Conservation (phyloP, 2,329 filamentous ascomycete genomes). For the Neurospora sp. region DNA sequence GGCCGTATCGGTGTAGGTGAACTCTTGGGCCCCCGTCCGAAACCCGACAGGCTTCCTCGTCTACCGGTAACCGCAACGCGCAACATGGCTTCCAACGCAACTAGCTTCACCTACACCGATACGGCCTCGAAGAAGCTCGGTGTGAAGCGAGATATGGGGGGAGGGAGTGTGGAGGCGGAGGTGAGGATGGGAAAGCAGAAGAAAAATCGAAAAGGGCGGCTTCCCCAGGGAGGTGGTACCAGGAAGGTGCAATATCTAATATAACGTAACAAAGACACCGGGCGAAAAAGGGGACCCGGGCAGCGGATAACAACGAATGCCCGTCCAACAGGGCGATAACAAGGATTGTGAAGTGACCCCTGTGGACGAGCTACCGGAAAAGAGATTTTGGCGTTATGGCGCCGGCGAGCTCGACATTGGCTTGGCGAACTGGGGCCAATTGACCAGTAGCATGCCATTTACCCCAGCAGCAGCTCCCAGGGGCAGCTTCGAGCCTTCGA, state of each 20-base stretch:
- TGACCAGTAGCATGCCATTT: background rate
- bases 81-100: conserved; percentile 51
- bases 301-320: background rate
- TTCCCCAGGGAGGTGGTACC: background rate
- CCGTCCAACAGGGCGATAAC: background rate
- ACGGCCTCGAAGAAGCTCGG: conserved; percentile 1
- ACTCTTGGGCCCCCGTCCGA: background rate
- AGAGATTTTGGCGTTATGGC: background rate
- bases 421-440: background rate
- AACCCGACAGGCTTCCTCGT: background rate
- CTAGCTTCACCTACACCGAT: no score
- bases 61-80: conserved; percentile 6
- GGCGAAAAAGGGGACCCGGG: background rate
- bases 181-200: conserved; percentile 2
- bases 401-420: background rate
- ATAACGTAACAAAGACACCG: background rate
- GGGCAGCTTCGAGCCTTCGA: background rate
- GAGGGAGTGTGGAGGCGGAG: background rate
- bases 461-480: background rate
- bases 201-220: background rate
- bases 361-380: background rate
- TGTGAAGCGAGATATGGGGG: conserved; percentile 2
- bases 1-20: background rate
- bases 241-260: background rate
- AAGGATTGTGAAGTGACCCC: background rate